Evolutionary conservation across 176 grass and related monocot species (phyloP).

Genomic region (Eleusine indica): DNA sequence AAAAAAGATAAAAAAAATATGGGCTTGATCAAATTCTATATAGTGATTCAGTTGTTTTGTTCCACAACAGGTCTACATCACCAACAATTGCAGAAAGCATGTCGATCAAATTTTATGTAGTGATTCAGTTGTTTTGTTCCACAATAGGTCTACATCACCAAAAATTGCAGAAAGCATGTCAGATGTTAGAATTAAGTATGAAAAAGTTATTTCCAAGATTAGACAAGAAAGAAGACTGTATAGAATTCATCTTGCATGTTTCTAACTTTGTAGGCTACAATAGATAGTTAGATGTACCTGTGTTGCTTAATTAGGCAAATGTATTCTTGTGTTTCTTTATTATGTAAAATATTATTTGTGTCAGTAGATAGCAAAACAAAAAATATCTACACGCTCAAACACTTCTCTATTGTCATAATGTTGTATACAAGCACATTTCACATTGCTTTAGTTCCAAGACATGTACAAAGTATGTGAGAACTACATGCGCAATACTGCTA

Average conservation of each 20-base stretch:
- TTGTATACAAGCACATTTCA: not conserved
- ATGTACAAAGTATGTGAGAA: not conserved
- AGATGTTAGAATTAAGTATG: not conserved
- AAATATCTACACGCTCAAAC: not conserved
- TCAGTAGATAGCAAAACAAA: not conserved
- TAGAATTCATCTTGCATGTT: not conserved
- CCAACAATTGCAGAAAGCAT: not conserved
- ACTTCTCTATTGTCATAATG: not conserved
- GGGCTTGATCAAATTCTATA: not conserved
- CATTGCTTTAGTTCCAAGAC: not conserved
- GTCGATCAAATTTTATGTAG: not conserved
- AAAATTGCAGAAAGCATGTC: not conserved
- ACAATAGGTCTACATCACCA: not conserved
- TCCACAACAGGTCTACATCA: not conserved
- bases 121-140: constrained; percentile 14
- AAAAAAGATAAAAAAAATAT: not conserved
- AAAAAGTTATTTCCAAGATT: not conserved
- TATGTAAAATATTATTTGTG: not conserved
- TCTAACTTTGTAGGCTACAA: not conserved
- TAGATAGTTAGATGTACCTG: not conserved
- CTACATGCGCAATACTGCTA: not conserved
- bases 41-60: constrained; percentile 19
- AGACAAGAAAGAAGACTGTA: not conserved
- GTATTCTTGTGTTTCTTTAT: too few relatives aligned
- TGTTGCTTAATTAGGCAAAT: not conserved